A percentile compares a stretch with the other conserved stretches of the same genome.
phyloP scores from a whole-genome alignment of 129 eudicot species.

The Solidago caesia region DNA sequence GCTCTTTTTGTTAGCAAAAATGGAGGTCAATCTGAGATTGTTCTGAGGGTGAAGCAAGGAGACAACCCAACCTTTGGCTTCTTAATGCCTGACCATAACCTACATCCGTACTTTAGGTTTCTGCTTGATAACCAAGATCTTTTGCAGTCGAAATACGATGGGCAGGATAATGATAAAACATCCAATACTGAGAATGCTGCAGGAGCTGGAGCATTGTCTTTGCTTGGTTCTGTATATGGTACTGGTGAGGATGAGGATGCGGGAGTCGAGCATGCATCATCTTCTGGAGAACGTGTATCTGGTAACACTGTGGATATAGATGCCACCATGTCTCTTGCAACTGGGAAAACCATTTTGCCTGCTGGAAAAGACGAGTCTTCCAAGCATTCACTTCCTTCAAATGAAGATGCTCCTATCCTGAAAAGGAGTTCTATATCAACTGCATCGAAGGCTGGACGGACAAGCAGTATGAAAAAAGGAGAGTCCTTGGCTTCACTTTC shows the following conservation, averaged over 20 bases:
- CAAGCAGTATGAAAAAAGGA: conserved; percentile 37
- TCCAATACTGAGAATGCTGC: conserved; percentile 30
- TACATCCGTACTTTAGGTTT: conserved; percentile 91
- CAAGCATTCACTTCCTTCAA: conserved; percentile 41
- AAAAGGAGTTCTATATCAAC: conserved; percentile 43
- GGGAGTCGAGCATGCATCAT: conserved; percentile 39
- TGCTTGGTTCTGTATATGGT: conserved; percentile 95
- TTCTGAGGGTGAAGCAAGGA: conserved; percentile 96
- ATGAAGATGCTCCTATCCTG: conserved; percentile 40
- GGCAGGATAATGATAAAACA: conserved; percentile 40
- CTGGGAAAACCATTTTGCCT: conserved; percentile 27
- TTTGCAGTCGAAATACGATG: conserved; percentile 48
- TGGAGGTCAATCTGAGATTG: conserved; percentile 97
- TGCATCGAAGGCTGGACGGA: conserved; percentile 43
- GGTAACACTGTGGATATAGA: conserved; percentile 21
- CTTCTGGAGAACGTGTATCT: conserved; percentile 32
- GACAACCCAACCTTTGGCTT: conserved; percentile 98
- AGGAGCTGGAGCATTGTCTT: conserved; percentile 70
- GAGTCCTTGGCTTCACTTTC: conserved; percentile 39
- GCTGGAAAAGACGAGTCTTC: conserved; percentile 39
- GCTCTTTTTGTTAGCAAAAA: conserved; percentile 87
- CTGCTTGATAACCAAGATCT: conserved; percentile 78
- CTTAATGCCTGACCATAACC: conserved; percentile 89
- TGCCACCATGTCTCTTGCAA: conserved; percentile 21
- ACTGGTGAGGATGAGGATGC: conserved; percentile 84